Percentiles rank a stretch among this genome's conserved stretches.
These are phyloP conservation scores for Sclerotiophoma versabilis DNA, from an alignment of 2,329 filamentous ascomycete genomes.

Conservation along the genomic window DNA sequence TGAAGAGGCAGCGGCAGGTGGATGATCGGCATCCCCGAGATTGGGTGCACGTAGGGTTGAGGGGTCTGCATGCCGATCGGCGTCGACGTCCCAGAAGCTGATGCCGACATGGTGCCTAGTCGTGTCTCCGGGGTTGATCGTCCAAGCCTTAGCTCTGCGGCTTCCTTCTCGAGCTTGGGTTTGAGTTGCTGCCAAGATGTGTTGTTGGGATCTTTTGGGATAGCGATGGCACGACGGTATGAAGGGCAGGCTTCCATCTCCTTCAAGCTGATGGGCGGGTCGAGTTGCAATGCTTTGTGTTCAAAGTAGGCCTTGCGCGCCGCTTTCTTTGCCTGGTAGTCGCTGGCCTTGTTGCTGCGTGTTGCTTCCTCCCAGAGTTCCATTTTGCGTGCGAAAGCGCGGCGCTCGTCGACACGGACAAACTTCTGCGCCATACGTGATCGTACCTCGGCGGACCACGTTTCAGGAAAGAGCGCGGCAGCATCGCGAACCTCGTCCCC, in stretches of 20 bases:
- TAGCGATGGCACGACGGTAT: constrained; percentile 49
- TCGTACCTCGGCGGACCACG: constrained; percentile 31
- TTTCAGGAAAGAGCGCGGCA: constrained; percentile 20
- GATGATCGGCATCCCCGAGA: constrained; percentile 11
- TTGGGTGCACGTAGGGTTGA: constrained; percentile 20
- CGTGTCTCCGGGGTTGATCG: constrained; percentile 18
- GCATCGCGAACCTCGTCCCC: constrained; percentile 34
- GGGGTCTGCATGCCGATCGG: constrained; percentile 24
- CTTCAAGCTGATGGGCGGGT: constrained; percentile 44
- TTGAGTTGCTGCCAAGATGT: constrained; percentile 46
- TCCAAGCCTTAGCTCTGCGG: constrained; percentile 26
- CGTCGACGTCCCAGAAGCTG: constrained; percentile 30
- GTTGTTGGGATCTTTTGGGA: constrained; percentile 49
- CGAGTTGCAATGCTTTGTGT: constrained; percentile 46
- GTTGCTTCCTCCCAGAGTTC: constrained; percentile 47
- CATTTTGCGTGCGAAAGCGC: constrained; percentile 46
- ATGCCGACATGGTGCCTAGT: constrained; percentile 20
- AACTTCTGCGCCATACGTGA: constrained; percentile 34
- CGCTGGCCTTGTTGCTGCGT: constrained; percentile 36
- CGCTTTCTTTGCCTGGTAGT: constrained; percentile 43
- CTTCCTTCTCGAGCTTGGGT: constrained; percentile 48
- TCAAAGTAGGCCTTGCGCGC: constrained; percentile 47
- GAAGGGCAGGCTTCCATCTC: constrained; percentile 50
- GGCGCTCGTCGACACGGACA: constrained; percentile 39
- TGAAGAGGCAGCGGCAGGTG: constrained; percentile 1